Base-by-base conservation (phyloP, 2,329 filamentous ascomycete species). In the Phoma sp. region DNA sequence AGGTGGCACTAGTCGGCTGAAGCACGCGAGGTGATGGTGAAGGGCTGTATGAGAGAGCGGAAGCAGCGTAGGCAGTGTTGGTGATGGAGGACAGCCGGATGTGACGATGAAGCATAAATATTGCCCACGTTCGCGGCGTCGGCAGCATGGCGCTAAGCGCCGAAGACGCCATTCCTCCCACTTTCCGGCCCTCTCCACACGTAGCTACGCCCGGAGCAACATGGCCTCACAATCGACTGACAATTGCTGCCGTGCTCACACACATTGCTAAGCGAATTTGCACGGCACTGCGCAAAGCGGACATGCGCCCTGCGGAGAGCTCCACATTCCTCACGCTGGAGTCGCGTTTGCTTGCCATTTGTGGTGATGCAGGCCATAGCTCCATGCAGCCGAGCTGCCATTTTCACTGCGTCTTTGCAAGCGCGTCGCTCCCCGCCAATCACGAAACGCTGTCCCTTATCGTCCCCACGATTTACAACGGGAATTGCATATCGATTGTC, bases 391-490 rank as follows among this genome's bases (percentile, higher is more conserved):
- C 39, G 40, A 49, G 45, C 41, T 57, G 32, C 59, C 54, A 53
- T 53, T 39, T 53, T 55, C 52, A 53, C 58, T 59, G 45, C 33
- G 47, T 48, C 47, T 55, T 53, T 60, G 56, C 60, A 60, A 55
- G 53, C 55, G 40, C 32, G 45, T 46, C 44, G 45, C 53, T 57
- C 53, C 57, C 60, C 57, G 33, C 68, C 67, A 69, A 68, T 69
- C 48, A 48, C 56, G 54, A 52, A 33, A 11, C 41, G 32, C 39
- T 37, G 24, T 45, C 50, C 47, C 64, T 67, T 69, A 65, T 69
- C 65, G 40, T 62, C 65, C 65, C 66, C 65, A 65, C 68, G 60
- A 52, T 58, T 66, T 61, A 67, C 62, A 55, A 55, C 47, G 52
- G 59, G 56, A 60, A 68, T 66, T 68, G 64, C 57, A 60, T 64